phyloP scores from a whole-genome alignment of 1,139 yeast genomes.

The Tardiomyces depauwii region DNA sequence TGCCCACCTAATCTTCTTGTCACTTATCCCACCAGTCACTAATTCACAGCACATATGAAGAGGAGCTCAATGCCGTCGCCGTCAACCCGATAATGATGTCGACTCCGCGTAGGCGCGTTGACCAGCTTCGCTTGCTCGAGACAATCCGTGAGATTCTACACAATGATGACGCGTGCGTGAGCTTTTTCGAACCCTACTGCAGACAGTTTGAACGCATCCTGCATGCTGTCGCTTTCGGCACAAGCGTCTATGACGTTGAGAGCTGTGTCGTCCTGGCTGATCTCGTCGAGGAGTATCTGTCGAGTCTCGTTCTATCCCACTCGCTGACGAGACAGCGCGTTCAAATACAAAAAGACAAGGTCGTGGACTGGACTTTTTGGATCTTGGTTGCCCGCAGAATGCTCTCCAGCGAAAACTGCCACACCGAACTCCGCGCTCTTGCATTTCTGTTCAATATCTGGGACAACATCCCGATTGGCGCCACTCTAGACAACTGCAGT shows the following conservation, averaged over 20 bases:
- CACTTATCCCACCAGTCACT: background rate
- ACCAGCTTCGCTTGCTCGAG: constrained; percentile 23
- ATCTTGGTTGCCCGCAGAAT: constrained; percentile 45
- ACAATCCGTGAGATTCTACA: constrained; percentile 28
- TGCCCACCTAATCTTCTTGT: background rate
- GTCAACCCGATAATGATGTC: background rate
- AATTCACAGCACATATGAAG: background rate
- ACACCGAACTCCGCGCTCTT: constrained; percentile 49
- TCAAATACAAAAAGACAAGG: constrained; percentile 15
- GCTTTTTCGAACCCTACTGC: constrained; percentile 21
- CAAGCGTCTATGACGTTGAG: constrained; percentile 29
- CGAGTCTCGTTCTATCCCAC: constrained; percentile 17
- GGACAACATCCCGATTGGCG: constrained; percentile 49
- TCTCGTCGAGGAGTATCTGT: constrained; percentile 31
- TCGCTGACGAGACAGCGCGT: constrained; percentile 16
- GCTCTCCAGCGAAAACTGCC: constrained; percentile 52
- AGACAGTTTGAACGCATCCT: constrained; percentile 27
- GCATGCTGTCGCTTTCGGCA: constrained; percentile 25
- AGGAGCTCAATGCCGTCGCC: constrained; percentile 1
- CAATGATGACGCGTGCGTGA: constrained; percentile 21
- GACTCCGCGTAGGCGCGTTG: constrained; percentile 20
- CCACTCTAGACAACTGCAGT: constrained; percentile 1
- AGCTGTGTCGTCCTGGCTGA: constrained; percentile 40
- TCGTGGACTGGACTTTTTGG: constrained; percentile 72
- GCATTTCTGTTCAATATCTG: constrained; percentile 64